Percentiles rank a stretch among this genome's conserved stretches.
phyloP scores from a whole-genome alignment of 805 yeast genomes.

The Scheffersomyces coipomensis region DNA sequence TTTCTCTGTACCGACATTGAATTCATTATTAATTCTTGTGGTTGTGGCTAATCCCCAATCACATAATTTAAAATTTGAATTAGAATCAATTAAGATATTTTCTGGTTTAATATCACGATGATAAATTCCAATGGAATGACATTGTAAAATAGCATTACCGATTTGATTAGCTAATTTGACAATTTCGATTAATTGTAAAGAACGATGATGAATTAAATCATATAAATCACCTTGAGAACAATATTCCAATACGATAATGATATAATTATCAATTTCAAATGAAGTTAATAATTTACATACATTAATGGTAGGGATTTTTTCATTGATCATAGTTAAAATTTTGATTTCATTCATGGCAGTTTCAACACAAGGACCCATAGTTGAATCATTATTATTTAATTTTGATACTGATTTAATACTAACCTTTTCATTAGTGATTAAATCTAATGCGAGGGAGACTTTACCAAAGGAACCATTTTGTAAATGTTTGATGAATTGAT shows the following conservation, averaged over 20 bases:
- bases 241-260: slow-evolving; percentile 62
- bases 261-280: slow-evolving; percentile 52
- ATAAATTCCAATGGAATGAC: slow-evolving; percentile 59
- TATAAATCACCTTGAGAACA: slow-evolving; percentile 67
- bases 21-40: slow-evolving; percentile 23
- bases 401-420: slow-evolving; percentile 54
- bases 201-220: slow-evolving; percentile 44
- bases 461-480: slow-evolving; percentile 64
- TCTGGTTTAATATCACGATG: slow-evolving; percentile 79
- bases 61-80: slow-evolving; percentile 58
- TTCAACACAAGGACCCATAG: not conserved
- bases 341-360: slow-evolving; percentile 57
- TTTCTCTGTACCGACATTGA: slow-evolving; percentile 55
- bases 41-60: slow-evolving; percentile 72
- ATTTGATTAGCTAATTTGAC: slow-evolving; percentile 49
- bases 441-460: slow-evolving; percentile 53
- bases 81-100: slow-evolving; percentile 53
- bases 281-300: slow-evolving; percentile 58
- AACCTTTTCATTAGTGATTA: slow-evolving; percentile 29
- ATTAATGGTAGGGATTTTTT: slow-evolving; percentile 19
- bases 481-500: slow-evolving; percentile 42
- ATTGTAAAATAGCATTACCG: slow-evolving; percentile 47
- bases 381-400: slow-evolving; percentile 6
- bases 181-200: slow-evolving; percentile 21
- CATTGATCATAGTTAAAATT: slow-evolving; percentile 32